Evolutionary conservation across 1,284 basidiomycete species (phyloP), one percentile per base, ranked within the genome.

Genomic region (Trametes hirsuta): DNA sequence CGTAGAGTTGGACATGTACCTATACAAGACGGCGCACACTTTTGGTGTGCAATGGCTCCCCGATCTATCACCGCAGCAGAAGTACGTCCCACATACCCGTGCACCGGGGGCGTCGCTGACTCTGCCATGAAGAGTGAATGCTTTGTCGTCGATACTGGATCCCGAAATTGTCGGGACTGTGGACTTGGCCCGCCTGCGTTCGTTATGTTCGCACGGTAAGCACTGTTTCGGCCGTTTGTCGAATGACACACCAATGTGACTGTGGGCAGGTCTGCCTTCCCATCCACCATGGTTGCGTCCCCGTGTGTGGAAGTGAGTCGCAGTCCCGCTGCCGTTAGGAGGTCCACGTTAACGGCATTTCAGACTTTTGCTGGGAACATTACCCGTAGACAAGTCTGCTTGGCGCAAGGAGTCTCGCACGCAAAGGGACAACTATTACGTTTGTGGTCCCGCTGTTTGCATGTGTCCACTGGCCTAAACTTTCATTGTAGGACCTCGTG

Each of bases 241-340:
- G 22, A 18, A 34, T 41, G 12, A 41, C 34, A 35, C 53, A 36
- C 35, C 34, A 30, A 54, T 25, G 46, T 39, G 15, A 24, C 60
- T 3, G 8, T 8, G 35, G 11, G n/a, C 65, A 91, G 88, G 89
- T 57, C 81, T 91, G 47, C 88, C 90, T 53, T 82, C 87, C 63
- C 78, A 88, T 65, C 90, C 89, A 36, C 73, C 80, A 14, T 91
- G 89, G 87, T 75, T 91, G 58, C 81, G 89, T 49, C 86, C 89
- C 35, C 79, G 87, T 52, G 78, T 89, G 66, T 91, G 89, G 89
- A 88, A 84, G 89, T 89, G 62, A 72, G 86, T 72, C 36, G 4
- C 10, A 39, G 48, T 57, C 49, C 53, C 11, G 22, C 40, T 34
- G 53, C 35, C 35, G 34, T 48, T 25, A 8, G 18, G 3, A 15